Base-by-base conservation (phyloP, 2,329 filamentous ascomycete species). In the Akanthomyces muscarius region DNA sequence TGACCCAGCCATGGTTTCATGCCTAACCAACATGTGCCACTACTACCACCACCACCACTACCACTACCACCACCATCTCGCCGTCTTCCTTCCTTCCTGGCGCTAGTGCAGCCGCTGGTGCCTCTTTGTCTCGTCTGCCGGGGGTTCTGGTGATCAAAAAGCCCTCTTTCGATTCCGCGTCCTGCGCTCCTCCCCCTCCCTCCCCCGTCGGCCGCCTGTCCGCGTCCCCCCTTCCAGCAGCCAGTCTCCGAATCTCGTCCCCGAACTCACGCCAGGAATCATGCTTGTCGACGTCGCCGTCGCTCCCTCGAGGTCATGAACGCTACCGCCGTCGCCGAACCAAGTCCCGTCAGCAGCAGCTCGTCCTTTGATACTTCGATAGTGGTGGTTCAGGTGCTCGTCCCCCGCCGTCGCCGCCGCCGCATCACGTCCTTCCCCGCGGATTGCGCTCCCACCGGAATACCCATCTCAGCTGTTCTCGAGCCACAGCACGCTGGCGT, bases 261-360 rank as follows among this genome's bases (percentile, higher is more conserved):
- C 44, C 56, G 5, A 50, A 59, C 44, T 28, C 56, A 59, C 44
- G 28, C 48, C 48, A 30, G 48, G 23, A 52, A 60, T 25, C 36
- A 60, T 60, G 57, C 48, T 36, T 13, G 30, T 52, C 57, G 38
- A 52, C 57, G 57, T 52, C 48, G 25, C 5, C 57, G 47, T 51
- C 57, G 57, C 57, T 42, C 36, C 36, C 47, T 42, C 57, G 57
- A 60, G 57, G 58, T 53, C 58, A 61, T 61, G 58, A 61, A 36
- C 28, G 6, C 50, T 25, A 28, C 36, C 38, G 38, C 57, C 28
- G 48, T 48, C 30, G 30, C 55, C 45, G 14, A 57, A 47, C n/a
- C 55, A 50, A 28, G 5, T 38, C 16, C 38, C 21, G n/a, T n/a
- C 50, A 23, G 36, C 25, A 53, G 48, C 7, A 53, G 48, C 7